Evolutionary conservation across 331 rosid species (phyloP).

Genomic region (Cydonia oblonga): DNA sequence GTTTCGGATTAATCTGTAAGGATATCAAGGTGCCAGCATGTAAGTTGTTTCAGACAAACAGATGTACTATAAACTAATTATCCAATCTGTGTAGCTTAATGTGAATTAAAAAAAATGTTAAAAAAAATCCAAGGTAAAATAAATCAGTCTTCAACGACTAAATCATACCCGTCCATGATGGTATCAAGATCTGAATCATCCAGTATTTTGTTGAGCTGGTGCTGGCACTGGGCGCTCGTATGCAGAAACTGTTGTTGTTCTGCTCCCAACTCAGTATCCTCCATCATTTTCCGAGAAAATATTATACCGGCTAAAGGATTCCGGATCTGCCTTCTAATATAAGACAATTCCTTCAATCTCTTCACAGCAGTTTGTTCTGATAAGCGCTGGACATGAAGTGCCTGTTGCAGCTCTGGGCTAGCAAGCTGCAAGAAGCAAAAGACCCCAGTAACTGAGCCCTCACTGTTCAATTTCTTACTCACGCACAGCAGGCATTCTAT

Average conservation of each 20-base stretch:
- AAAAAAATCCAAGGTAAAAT: background rate
- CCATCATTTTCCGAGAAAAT: slow-evolving; percentile 61
- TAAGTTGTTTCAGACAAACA: too few species aligned
- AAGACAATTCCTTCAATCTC: slow-evolving; percentile 64
- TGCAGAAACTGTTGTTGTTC: slow-evolving; percentile 64
- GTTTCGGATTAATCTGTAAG: too few species aligned
- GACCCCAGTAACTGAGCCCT: slow-evolving; percentile 71
- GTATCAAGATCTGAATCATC: slow-evolving; percentile 81
- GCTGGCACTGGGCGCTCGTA: slow-evolving; percentile 73
- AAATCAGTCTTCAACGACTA: background rate
- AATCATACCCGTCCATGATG: slow-evolving; percentile 75
- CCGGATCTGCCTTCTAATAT: slow-evolving; percentile 64
- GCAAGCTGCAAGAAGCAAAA: slow-evolving; percentile 96
- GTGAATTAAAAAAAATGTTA: background rate
- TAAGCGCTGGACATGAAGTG: slow-evolving; percentile 73
- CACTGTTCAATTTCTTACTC: slow-evolving; percentile 64
- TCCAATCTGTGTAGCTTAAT: background rate
- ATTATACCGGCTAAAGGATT: slow-evolving; percentile 68
- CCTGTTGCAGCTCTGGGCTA: slow-evolving; percentile 85
- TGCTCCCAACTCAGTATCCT: slow-evolving; percentile 53
- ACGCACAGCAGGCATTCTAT: slow-evolving; percentile 76
- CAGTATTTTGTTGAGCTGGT: slow-evolving; percentile 76
- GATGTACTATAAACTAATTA: background rate
- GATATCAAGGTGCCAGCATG: too few species aligned
- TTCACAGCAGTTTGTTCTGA: slow-evolving; percentile 69